Conservation (phyloP, 306 rosid species). For the Cicer judaicum region DNA sequence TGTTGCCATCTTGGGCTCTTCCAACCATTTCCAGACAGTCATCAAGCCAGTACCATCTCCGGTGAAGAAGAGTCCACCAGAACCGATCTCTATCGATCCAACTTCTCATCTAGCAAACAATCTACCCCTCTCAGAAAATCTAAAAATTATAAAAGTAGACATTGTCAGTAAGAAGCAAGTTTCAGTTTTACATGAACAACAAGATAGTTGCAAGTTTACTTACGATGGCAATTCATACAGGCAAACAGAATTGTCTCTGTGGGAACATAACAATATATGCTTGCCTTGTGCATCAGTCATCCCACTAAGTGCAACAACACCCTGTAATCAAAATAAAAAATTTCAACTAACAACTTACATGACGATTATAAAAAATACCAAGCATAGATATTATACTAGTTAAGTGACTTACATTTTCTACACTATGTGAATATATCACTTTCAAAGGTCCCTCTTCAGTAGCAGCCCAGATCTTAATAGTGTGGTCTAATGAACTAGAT, state of each 20-base stretch:
- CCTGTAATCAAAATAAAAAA: slow-evolving; percentile 36
- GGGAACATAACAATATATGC: slow-evolving; percentile 50
- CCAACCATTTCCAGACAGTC: slow-evolving; percentile 49
- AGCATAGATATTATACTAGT: neutral
- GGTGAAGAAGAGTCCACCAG: slow-evolving; percentile 50
- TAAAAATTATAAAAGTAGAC: slow-evolving; percentile 8
- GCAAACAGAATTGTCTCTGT: slow-evolving; percentile 48
- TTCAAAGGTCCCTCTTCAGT: slow-evolving; percentile 39
- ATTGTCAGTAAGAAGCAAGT: neutral
- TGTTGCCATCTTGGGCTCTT: neutral
- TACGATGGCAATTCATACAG: slow-evolving; percentile 58
- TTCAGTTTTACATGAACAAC: neutral
- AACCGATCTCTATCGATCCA: slow-evolving; percentile 36
- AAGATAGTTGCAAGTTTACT: slow-evolving; percentile 33
- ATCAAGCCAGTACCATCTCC: slow-evolving; percentile 52
- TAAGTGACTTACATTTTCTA: slow-evolving; percentile 47
- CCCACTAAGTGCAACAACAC: slow-evolving; percentile 49
- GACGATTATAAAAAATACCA: neutral
- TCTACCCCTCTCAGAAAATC: slow-evolving; percentile 53
- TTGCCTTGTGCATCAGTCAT: slow-evolving; percentile 41
- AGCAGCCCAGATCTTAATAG: slow-evolving; percentile 52
- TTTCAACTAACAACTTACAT: neutral
- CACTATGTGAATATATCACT: slow-evolving; percentile 40
- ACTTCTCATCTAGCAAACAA: slow-evolving; percentile 48
- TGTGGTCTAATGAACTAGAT: slow-evolving; percentile 48